Percentiles rank a stretch among this genome's conserved stretches.
These are phyloP conservation scores for Sphenostylis stenocarpa DNA, from an alignment of 306 rosid species.

Conservation along the genomic window DNA sequence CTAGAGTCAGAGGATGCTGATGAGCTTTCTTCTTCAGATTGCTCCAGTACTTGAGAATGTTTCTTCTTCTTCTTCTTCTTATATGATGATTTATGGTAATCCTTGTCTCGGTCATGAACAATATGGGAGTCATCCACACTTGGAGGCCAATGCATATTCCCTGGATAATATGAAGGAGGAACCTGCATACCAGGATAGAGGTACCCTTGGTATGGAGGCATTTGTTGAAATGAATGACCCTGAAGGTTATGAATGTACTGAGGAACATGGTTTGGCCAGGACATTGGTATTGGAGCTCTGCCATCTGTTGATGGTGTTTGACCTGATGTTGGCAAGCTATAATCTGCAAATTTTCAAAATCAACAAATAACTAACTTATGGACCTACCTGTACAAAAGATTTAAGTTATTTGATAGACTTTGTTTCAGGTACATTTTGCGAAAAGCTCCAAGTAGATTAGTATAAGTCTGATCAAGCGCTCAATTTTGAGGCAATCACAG, in stretches of 20 bases:
- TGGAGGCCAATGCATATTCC: slow-evolving; percentile 87
- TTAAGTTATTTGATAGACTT: slow-evolving; percentile 20
- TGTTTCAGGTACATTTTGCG: background rate
- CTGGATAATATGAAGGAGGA: slow-evolving; percentile 76
- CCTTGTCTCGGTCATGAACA: slow-evolving; percentile 54
- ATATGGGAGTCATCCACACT: slow-evolving; percentile 58
- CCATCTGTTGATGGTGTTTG: slow-evolving; percentile 59
- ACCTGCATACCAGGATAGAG: slow-evolving; percentile 84
- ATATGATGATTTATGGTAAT: slow-evolving; percentile 48
- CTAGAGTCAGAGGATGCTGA: slow-evolving; percentile 59
- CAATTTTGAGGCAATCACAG: background rate
- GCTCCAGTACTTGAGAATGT: slow-evolving; percentile 47
- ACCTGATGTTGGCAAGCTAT: slow-evolving; percentile 44
- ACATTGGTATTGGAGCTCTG: slow-evolving; percentile 62
- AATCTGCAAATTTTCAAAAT: slow-evolving; percentile 53
- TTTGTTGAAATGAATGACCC: slow-evolving; percentile 70
- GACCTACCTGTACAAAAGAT: background rate
- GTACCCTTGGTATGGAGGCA: slow-evolving; percentile 87
- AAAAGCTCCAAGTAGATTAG: slow-evolving; percentile 1
- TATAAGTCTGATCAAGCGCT: background rate
- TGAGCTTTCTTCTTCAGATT: slow-evolving; percentile 64
- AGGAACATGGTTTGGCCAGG: slow-evolving; percentile 79
- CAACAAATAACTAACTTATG: background rate
- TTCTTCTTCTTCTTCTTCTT: slow-evolving; percentile 74
- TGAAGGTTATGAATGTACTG: slow-evolving; percentile 86